These are phyloP conservation scores for Auriscalpium orientale DNA, from an alignment of 768 basidiomycete species.

Conservation along the genomic window DNA sequence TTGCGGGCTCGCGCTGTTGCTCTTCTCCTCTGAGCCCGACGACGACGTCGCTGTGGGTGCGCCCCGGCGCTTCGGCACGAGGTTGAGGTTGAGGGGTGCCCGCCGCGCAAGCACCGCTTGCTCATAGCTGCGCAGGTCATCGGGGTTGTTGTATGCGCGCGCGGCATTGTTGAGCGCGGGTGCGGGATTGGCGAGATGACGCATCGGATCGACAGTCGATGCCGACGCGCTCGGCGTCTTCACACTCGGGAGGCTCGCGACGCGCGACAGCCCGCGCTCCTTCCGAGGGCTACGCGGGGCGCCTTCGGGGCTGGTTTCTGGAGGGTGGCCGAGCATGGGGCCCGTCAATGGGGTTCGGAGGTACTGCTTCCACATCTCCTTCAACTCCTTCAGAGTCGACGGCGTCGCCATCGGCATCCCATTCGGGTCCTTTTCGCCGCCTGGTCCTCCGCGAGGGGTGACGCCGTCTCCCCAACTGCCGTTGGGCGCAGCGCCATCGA, in stretches of 20 bases:
- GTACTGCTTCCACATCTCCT: constrained; percentile 70
- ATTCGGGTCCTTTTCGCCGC: constrained; percentile 20
- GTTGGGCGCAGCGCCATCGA: constrained; percentile 21
- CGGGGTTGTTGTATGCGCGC: constrained; percentile 31
- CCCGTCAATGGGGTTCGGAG: constrained; percentile 57
- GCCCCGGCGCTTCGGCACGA: constrained; percentile 35
- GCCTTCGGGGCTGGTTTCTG: not conserved
- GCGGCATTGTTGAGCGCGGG: constrained; percentile 16
- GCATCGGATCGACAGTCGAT: constrained; percentile 8
- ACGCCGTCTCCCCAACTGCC: constrained; percentile 10
- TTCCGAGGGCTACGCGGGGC: constrained; percentile 20
- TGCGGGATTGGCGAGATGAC: constrained; percentile 7
- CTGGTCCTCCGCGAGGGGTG: constrained; percentile 12
- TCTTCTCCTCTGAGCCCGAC: constrained; percentile 5
- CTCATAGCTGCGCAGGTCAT: constrained; percentile 67
- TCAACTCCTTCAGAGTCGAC: constrained; percentile 37
- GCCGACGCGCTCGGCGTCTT: constrained; percentile 48
- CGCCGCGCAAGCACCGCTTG: constrained; percentile 68
- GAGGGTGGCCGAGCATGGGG: constrained; percentile 12
- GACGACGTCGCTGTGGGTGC: constrained; percentile 8
- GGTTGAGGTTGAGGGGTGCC: constrained; percentile 49
- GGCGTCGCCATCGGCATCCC: constrained; percentile 29
- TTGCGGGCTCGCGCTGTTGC: constrained; percentile 16
- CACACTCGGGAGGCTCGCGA: constrained; percentile 60
- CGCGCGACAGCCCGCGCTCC: constrained; percentile 40